Conservation (phyloP, 2,329 filamentous ascomycete genomes). For the Trichoderma pleuroti region DNA sequence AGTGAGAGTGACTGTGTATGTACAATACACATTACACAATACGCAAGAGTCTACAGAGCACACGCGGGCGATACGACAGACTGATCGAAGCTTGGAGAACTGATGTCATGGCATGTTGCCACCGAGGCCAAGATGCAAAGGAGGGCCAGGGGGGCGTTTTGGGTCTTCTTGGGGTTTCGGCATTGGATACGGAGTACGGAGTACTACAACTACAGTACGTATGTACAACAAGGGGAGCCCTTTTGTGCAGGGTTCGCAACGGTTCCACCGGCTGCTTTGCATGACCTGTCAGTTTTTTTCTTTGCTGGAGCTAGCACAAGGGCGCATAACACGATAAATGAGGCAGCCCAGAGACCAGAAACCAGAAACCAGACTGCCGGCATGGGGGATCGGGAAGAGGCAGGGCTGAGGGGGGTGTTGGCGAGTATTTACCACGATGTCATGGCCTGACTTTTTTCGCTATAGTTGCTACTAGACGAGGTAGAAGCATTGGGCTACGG, state of each 20-base stretch:
- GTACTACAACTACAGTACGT: too few relatives aligned
- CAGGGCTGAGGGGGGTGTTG: background rate
- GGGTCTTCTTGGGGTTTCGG: background rate
- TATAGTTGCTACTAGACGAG: background rate
- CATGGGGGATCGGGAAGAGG: background rate
- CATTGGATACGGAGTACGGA: background rate
- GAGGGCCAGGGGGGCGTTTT: background rate
- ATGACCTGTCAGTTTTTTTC: background rate
- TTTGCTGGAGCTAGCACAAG: background rate
- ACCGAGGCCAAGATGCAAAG: background rate
- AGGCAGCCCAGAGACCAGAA: background rate
- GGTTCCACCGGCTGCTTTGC: background rate
- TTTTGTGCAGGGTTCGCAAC: background rate
- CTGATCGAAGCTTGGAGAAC: background rate
- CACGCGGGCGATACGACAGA: background rate
- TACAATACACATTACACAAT: background rate
- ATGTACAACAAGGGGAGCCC: background rate
- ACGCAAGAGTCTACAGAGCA: too few relatives aligned
- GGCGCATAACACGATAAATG: background rate
- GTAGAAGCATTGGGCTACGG: background rate
- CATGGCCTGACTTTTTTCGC: background rate
- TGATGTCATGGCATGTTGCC: conserved; percentile 5
- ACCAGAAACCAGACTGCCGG: background rate
- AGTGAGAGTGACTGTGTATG: background rate
- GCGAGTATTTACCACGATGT: background rate